Conservation (phyloP, 2,329 filamentous ascomycete genomes). For the Helotiales sp. region DNA sequence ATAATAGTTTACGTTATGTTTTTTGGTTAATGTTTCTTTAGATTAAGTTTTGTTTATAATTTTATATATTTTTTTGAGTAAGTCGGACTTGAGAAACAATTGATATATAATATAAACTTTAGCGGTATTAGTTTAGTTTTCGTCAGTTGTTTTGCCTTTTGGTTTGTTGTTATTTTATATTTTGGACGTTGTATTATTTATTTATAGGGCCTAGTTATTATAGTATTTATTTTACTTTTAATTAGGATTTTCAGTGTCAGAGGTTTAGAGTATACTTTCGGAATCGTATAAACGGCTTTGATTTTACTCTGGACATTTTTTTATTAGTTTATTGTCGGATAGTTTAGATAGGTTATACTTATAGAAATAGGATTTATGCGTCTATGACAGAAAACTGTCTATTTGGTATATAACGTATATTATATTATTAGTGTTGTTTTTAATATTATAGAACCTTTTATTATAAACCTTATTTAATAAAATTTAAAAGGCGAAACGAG, state of each 20-base stretch:
- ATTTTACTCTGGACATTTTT: not conserved
- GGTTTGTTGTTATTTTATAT: not conserved
- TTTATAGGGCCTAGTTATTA: not conserved
- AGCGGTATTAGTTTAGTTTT: not conserved
- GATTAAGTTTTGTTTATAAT: conserved; percentile 67
- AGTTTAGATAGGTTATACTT: not conserved
- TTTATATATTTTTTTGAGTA: conserved; percentile 63
- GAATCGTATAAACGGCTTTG: not conserved
- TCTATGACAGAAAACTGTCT: not conserved
- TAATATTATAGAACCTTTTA: not conserved
- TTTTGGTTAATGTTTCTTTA: conserved; percentile 63
- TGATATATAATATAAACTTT: conserved; percentile 44
- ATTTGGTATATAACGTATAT: not conserved
- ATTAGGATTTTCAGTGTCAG: not conserved
- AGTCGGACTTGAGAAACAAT: conserved; percentile 53
- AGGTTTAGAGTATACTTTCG: not conserved
- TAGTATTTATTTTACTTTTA: not conserved
- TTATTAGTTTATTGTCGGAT: not conserved
- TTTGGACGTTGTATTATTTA: conserved; percentile 1
- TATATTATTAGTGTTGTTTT: not conserved
- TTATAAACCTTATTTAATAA: not conserved
- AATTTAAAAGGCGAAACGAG: not conserved
- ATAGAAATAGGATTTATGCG: not conserved
- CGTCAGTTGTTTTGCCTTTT: not conserved
- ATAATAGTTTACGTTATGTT: conserved; percentile 62